Evolutionary conservation across 371 early-diverging fungal genomes (phyloP).

Genomic region (Vittaforma corneae): DNA sequence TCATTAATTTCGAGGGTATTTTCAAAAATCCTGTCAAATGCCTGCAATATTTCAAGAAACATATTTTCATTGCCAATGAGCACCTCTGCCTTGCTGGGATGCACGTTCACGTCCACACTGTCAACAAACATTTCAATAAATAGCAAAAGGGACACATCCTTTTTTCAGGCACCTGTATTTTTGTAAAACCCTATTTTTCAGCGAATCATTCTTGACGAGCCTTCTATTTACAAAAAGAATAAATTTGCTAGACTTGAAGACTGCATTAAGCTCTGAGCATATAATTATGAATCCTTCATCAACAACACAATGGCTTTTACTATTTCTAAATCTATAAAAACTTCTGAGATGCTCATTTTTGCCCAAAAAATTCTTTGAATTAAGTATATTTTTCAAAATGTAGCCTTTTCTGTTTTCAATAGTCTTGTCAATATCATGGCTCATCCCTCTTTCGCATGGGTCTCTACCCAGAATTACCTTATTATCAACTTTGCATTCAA

Average conservation of each 20-base stretch:
- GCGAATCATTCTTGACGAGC: conserved; percentile 67
- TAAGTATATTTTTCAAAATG: no score
- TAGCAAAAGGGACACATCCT: conserved; percentile 73
- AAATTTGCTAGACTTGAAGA: conserved; percentile 54
- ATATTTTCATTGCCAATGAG: conserved; percentile 73
- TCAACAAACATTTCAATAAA: conserved; percentile 72
- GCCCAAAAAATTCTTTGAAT: no score
- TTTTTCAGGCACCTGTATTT: conserved; percentile 69
- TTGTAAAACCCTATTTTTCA: conserved; percentile 68
- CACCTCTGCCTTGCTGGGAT: conserved; percentile 86
- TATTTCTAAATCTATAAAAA: no score
- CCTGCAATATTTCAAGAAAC: conserved; percentile 2
- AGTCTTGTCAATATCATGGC: no score
- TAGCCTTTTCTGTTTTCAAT: no score
- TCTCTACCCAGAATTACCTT: background rate
- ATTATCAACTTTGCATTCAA: background rate
- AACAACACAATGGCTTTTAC: no score
- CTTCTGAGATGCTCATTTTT: no score
- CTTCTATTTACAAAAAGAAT: conserved; percentile 79
- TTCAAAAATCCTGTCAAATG: background rate
- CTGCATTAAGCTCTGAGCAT: no score
- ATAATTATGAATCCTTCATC: no score
- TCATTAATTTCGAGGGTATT: no score
- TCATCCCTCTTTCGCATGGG: background rate
- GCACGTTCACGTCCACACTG: conserved; percentile 89